Conservation (phyloP, 2,329 filamentous ascomycete genomes). For the Talaromyces sp. region DNA sequence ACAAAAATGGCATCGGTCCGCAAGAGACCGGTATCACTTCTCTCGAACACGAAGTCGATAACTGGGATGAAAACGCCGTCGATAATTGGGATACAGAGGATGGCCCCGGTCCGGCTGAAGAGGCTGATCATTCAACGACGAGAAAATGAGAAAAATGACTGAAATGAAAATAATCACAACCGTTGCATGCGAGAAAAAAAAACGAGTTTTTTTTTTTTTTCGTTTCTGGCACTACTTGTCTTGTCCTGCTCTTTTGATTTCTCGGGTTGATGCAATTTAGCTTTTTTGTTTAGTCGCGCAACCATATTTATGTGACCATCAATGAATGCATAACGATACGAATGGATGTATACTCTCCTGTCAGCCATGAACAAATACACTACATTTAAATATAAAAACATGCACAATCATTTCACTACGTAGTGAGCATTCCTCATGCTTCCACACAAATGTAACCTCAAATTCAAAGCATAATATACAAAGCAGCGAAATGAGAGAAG, state of each 20-base stretch:
- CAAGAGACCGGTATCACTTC: slow-evolving; percentile 60
- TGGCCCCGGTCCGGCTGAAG: slow-evolving; percentile 20
- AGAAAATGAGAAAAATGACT: neutral
- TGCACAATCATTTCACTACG: neutral
- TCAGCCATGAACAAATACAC: neutral
- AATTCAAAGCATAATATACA: neutral
- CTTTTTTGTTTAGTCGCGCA: neutral
- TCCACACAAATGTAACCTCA: neutral
- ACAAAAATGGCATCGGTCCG: slow-evolving; percentile 29
- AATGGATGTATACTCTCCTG: neutral
- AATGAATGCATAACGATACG: neutral
- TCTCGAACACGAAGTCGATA: slow-evolving; percentile 80
- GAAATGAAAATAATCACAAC: neutral
- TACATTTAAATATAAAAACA: neutral
- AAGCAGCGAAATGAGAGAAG: neutral
- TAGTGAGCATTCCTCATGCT: neutral
- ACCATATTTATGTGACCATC: neutral
- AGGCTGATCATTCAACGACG: slow-evolving; percentile 12
- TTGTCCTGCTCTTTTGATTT: neutral
- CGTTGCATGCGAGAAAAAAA: neutral
- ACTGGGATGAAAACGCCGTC: slow-evolving; percentile 84
- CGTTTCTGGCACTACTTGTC: neutral
- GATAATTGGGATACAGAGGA: slow-evolving; percentile 63
- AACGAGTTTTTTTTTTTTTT: neutral
- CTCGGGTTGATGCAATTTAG: neutral